phyloP scores from a whole-genome alignment of 148 eudicot species.

The Dianthus caryophyllus region DNA sequence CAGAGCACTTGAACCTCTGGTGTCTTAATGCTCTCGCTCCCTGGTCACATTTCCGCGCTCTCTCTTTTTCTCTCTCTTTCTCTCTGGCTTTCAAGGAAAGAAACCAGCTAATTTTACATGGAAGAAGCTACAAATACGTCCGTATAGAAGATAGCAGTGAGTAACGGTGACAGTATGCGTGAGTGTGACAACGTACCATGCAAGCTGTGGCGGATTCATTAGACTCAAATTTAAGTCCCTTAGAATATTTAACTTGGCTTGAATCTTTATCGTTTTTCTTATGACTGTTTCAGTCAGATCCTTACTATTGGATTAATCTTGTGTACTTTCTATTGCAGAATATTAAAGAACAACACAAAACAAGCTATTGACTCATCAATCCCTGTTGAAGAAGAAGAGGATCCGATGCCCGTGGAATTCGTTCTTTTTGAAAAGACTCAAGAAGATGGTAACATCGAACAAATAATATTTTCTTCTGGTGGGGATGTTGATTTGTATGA shows the following conservation, averaged over 20 bases:
- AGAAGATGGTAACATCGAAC: slow-evolving; percentile 70
- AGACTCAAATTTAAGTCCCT: neutral
- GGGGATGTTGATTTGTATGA: slow-evolving; percentile 84
- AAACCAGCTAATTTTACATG: too few species aligned
- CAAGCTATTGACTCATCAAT: slow-evolving; percentile 64
- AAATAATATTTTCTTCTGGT: slow-evolving; percentile 87
- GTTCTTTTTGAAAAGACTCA: slow-evolving; percentile 68
- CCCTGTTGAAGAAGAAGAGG: slow-evolving; percentile 54
- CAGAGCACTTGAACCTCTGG: too few species aligned
- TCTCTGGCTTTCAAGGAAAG: too few species aligned
- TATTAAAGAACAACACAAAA: slow-evolving; percentile 57
- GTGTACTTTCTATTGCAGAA: slow-evolving; percentile 34
- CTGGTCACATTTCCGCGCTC: too few species aligned
- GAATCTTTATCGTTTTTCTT: neutral
- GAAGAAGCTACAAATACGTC: too few species aligned
- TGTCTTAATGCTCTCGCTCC: too few species aligned
- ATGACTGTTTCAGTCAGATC: neutral
- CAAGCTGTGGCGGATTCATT: neutral
- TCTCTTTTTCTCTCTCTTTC: too few species aligned
- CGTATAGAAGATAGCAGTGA: too few species aligned
- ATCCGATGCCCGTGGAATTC: slow-evolving; percentile 70
- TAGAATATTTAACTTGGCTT: neutral
- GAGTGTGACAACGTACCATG: neutral
- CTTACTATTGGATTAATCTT: neutral
- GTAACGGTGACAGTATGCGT: too few species aligned